Percentiles rank a stretch among this genome's conserved stretches.
These are phyloP conservation scores for Pneumocystis oryctolagi DNA, from an alignment of 1,139 yeast genomes.

Conservation along the genomic window DNA sequence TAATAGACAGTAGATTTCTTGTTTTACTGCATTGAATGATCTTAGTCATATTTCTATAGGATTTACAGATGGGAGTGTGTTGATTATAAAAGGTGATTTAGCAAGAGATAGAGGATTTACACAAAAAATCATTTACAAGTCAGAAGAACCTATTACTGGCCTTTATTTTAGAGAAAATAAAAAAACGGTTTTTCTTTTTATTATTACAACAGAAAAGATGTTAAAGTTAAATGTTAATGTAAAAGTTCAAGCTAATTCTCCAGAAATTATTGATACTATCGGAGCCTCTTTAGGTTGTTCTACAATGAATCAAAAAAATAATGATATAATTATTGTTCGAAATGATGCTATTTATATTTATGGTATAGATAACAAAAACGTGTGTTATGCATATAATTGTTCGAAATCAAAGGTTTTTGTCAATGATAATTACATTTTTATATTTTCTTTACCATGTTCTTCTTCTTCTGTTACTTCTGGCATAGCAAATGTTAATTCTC, in stretches of 20 bases:
- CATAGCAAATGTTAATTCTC: conserved; percentile 11
- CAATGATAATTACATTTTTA: conserved; percentile 37
- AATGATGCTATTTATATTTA: conserved; percentile 40
- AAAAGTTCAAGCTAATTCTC: conserved; percentile 55
- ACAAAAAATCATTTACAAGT: conserved; percentile 62
- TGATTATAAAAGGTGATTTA: conserved; percentile 75
- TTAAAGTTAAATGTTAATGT: conserved; percentile 62
- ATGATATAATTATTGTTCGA: conserved; percentile 41
- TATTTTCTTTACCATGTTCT: conserved; percentile 33
- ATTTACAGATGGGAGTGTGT: conserved; percentile 72
- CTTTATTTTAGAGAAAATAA: conserved; percentile 37
- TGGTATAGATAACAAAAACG: conserved; percentile 40
- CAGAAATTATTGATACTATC: conserved; percentile 42
- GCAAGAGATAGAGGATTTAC: conserved; percentile 79
- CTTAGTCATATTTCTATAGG: conserved; percentile 64
- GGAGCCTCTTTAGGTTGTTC: conserved; percentile 69
- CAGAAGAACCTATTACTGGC: conserved; percentile 69
- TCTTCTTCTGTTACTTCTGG: conserved; percentile 4
- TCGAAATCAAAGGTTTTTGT: conserved; percentile 41
- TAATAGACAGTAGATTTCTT: conserved; percentile 27
- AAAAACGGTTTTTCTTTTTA: conserved; percentile 31
- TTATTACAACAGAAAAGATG: conserved; percentile 55
- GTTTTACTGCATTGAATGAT: conserved; percentile 42
- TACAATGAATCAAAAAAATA: conserved; percentile 28
- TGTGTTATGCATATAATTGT: conserved; percentile 43